Evolutionary conservation across 208 protist species (phyloP).

Genomic region (Angomonas deanei): DNA sequence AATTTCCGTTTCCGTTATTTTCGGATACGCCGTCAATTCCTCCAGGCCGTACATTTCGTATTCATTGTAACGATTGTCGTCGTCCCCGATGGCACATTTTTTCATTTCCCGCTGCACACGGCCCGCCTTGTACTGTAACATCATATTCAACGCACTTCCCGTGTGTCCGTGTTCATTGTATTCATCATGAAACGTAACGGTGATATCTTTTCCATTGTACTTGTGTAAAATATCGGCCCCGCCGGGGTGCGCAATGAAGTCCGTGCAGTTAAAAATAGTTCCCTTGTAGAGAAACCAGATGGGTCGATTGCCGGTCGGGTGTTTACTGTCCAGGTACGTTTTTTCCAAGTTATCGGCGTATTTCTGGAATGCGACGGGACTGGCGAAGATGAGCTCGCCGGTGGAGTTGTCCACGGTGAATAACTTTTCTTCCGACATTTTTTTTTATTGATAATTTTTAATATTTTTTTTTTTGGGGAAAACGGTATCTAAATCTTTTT

Average conservation of each 20-base stretch:
- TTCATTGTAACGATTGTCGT: constrained; percentile 6
- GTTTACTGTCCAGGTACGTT: neutral
- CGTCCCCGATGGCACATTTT: neutral
- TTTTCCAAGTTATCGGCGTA: constrained; percentile 13
- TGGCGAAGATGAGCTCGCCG: constrained; percentile 22
- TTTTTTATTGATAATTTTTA: constrained; percentile 1
- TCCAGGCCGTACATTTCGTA: constrained; percentile 24
- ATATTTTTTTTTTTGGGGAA: neutral
- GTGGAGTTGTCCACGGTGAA: constrained; percentile 18
- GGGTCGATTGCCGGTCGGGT: neutral
- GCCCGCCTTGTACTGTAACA: constrained; percentile 41
- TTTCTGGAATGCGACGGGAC: constrained; percentile 20
- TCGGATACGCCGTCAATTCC: constrained; percentile 44
- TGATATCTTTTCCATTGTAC: constrained; percentile 41
- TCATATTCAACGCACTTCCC: constrained; percentile 33
- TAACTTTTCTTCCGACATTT: neutral
- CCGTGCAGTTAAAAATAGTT: constrained; percentile 72
- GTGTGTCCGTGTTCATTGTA: constrained; percentile 46
- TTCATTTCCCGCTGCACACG: constrained; percentile 12
- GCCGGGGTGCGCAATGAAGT: constrained; percentile 70
- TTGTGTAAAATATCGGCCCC: constrained; percentile 44
- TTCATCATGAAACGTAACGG: constrained; percentile 38
- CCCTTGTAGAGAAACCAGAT: constrained; percentile 47
- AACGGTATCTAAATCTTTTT: too few species aligned
- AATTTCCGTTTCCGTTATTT: constrained; percentile 33